These are phyloP conservation scores for Fusarium coffeatum DNA, from an alignment of 2,329 filamentous ascomycete species.

Conservation along the genomic window DNA sequence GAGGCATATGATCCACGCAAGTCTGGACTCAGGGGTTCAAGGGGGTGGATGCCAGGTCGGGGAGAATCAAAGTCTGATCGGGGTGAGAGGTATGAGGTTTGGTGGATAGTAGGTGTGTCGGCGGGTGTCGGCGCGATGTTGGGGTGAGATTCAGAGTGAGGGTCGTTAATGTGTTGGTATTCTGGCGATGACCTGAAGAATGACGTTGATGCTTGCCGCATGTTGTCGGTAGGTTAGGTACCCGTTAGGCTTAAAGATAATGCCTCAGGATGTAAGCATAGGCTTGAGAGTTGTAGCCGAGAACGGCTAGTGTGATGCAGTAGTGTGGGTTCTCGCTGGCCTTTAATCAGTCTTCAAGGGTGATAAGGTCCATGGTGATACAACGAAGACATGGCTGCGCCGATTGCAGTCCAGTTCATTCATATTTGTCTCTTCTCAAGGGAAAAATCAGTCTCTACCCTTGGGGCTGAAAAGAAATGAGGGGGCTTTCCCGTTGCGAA, in stretches of 20 bases:
- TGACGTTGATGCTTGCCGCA: background rate
- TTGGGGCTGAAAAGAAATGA: background rate
- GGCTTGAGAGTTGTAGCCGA: background rate
- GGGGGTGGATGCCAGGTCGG: background rate
- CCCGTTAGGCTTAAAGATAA: background rate
- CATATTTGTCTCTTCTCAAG: background rate
- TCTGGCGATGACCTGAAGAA: background rate
- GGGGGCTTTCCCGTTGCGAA: background rate
- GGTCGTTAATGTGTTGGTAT: background rate
- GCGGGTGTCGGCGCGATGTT: background rate
- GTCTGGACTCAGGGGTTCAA: background rate
- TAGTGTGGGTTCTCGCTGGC: background rate
- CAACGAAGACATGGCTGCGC: background rate
- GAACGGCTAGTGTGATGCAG: background rate
- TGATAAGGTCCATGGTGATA: rapidly evolving
- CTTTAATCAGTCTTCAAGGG: background rate
- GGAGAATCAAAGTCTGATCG: slow-evolving; percentile 5
- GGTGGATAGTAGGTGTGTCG: background rate
- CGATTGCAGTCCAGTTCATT: background rate
- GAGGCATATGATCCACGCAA: background rate
- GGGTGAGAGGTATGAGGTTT: slow-evolving; percentile 1
- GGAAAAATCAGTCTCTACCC: background rate
- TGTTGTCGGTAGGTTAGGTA: background rate
- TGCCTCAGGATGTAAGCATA: background rate
- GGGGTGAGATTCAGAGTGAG: background rate